Percentiles rank a stretch among this genome's conserved stretches.
phyloP scores from a whole-genome alignment of 169 alveolate genomes.

The Plasmodium billcollinsi region DNA sequence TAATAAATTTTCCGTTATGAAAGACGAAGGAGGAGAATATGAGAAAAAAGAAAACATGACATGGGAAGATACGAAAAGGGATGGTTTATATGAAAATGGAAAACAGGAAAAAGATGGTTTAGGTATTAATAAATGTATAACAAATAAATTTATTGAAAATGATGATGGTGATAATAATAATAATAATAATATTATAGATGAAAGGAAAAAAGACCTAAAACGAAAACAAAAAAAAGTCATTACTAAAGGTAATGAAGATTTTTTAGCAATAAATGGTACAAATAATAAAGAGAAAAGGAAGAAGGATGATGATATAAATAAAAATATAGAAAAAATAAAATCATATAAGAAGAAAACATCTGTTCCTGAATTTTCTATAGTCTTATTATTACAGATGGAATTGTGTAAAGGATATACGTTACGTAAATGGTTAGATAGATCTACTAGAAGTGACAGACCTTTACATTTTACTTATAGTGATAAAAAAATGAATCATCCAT shows the following conservation, averaged over 20 bases:
- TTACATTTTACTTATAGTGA: slow-evolving; percentile 69
- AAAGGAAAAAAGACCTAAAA: not conserved
- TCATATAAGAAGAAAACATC: slow-evolving; percentile 70
- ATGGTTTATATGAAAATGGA: no score
- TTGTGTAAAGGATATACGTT: slow-evolving; percentile 90
- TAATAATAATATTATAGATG: slow-evolving; percentile 1
- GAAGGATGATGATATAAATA: slow-evolving; percentile 59
- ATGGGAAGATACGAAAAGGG: no score
- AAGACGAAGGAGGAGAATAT: no score
- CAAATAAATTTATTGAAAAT: not conserved
- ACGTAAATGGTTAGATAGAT: slow-evolving; percentile 90
- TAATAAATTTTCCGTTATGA: no score
- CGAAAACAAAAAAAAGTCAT: not conserved
- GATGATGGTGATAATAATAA: not conserved
- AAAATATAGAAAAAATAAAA: slow-evolving; percentile 43
- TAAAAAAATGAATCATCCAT: slow-evolving; percentile 76
- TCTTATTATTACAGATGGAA: slow-evolving; percentile 91
- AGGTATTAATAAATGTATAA: no score
- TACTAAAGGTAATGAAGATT: not conserved
- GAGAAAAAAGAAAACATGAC: no score
- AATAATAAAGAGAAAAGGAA: slow-evolving; percentile 25
- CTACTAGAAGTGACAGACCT: slow-evolving; percentile 81
- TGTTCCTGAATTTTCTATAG: slow-evolving; percentile 81
- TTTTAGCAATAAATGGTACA: slow-evolving; percentile 38
- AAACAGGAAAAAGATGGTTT: no score